Base-by-base conservation (phyloP, 139 green algal genomes). In the Chlorella sp. region DNA sequence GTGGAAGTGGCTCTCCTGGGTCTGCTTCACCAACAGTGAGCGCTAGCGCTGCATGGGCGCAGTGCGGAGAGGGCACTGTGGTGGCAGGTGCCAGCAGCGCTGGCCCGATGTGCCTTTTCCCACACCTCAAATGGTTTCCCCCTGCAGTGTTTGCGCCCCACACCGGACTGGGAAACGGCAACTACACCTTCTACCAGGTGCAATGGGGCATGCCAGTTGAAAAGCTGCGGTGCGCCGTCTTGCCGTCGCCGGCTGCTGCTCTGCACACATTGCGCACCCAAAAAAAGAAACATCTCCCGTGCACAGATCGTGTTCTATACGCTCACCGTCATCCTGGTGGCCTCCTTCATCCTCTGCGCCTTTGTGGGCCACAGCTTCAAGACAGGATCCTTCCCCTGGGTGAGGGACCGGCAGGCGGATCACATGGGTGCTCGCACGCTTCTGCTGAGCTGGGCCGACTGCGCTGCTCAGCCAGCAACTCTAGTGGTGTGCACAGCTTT, bases 1-100 rank as follows among this genome's bases (percentile, higher is more conserved):
- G 51, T 81, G 74, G 74, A 81, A 81, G 74, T 81, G 74, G 74
- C 74, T 69, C 26, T 64, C 41, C 28, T 79, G 72, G 72, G 25
- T 62, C 72, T 79, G 72, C 44, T 79, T 79, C 44, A 79, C 72
- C 41, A 63, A 62, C 28, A 79, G 69, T 75, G 36, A 55, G 38
- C 21, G 51, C 51, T 23, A 15, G 9, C 51, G 15, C 2, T 15
- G 51, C 12, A 9, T 60, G 51, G 51, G 44, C 44, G n/a, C n/a
- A n/a, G n/a, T n/a, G n/a, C n/a, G n/a, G n/a, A n/a, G n/a, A n/a
- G n/a, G n/a, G n/a, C n/a, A n/a, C n/a, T n/a, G n/a, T 51, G 44
- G 44, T 51, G 44, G 44, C 44, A 9, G 7, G 7, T 16, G 44
- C 44, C 44, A 51, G 44, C 44, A 51, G 44, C 17, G 17, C 36